Conservation (phyloP, 2,329 filamentous ascomycete species). For the Alternaria sp. region DNA sequence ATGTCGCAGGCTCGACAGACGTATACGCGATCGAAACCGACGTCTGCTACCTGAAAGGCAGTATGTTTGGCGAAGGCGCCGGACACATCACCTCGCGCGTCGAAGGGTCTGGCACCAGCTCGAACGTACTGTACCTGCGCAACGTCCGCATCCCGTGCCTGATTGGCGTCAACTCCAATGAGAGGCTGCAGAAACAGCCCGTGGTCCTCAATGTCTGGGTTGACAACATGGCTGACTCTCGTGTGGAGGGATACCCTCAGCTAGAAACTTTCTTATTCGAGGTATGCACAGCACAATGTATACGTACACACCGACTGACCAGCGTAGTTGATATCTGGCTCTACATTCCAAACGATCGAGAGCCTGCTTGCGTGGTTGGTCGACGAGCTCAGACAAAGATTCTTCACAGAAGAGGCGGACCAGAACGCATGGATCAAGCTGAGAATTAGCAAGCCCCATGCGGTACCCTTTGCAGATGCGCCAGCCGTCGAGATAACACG, state of each 20-base stretch:
- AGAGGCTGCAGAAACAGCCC: slow-evolving; percentile 69
- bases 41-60: slow-evolving; percentile 70
- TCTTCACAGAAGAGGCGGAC: slow-evolving; percentile 38
- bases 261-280: slow-evolving; percentile 68
- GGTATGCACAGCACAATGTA: slow-evolving; percentile 52
- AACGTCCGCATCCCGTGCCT: slow-evolving; percentile 69
- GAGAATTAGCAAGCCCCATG: slow-evolving; percentile 73
- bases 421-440: slow-evolving; percentile 64
- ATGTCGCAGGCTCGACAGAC: slow-evolving; percentile 33
- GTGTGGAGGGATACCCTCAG: slow-evolving; percentile 59
- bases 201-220: slow-evolving; percentile 69
- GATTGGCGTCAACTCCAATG: slow-evolving; percentile 75
- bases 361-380: slow-evolving; percentile 48
- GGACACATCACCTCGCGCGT: slow-evolving; percentile 53
- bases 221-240: slow-evolving; percentile 55
- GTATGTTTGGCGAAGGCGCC: slow-evolving; percentile 68
- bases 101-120: slow-evolving; percentile 23
- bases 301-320: slow-evolving; percentile 18
- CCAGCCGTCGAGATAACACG: slow-evolving; percentile 68
- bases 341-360: slow-evolving; percentile 57
- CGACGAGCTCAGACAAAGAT: slow-evolving; percentile 52
- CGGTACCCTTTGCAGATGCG: slow-evolving; percentile 74
- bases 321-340: slow-evolving; percentile 49
- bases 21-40: slow-evolving; percentile 58
- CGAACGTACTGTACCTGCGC: slow-evolving; percentile 58